Conservation (phyloP, 192 early-diverging fungal genomes). For the Mortierella hygrophila region DNA sequence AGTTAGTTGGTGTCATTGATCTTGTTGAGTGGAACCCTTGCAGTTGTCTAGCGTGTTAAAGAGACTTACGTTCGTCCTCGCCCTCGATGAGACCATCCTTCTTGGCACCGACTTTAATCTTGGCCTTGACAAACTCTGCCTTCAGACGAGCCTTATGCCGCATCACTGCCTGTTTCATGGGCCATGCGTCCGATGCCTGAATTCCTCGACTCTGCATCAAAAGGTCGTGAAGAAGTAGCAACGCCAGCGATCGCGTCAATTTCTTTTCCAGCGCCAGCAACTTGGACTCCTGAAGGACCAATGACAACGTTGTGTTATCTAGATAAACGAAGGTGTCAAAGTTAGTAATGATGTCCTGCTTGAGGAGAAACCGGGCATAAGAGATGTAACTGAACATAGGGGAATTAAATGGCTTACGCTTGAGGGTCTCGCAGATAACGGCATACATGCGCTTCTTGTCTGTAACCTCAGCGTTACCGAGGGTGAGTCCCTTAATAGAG, state of each 20-base stretch:
- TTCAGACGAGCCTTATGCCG: slow-evolving; percentile 77
- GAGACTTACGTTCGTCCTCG: slow-evolving; percentile 62
- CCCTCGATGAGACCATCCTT: slow-evolving; percentile 68
- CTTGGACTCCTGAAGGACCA: slow-evolving; percentile 65
- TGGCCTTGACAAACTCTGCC: slow-evolving; percentile 83
- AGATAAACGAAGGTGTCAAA: not conserved
- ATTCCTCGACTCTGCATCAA: slow-evolving; percentile 84
- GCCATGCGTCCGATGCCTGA: slow-evolving; percentile 65
- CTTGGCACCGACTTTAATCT: slow-evolving; percentile 73
- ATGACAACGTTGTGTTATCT: slow-evolving; percentile 65
- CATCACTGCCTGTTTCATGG: slow-evolving; percentile 75
- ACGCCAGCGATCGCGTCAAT: slow-evolving; percentile 60
- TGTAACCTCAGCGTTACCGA: slow-evolving; percentile 71
- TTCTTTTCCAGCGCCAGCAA: slow-evolving; percentile 64
- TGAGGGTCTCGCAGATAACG: slow-evolving; percentile 92
- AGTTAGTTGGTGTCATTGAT: not conserved
- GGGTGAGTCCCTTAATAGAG: slow-evolving; percentile 82
- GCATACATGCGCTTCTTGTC: slow-evolving; percentile 92
- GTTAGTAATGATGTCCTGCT: not conserved
- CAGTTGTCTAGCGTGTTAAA: slow-evolving; percentile 1
- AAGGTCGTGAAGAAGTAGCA: slow-evolving; percentile 89
- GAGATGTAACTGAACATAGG: no score
- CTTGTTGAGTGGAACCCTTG: not conserved
- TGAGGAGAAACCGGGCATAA: no score
- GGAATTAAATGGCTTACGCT: slow-evolving; percentile 63